phyloP scores from a whole-genome alignment of 1,284 basidiomycete species.

The Lentinus polychrous region DNA sequence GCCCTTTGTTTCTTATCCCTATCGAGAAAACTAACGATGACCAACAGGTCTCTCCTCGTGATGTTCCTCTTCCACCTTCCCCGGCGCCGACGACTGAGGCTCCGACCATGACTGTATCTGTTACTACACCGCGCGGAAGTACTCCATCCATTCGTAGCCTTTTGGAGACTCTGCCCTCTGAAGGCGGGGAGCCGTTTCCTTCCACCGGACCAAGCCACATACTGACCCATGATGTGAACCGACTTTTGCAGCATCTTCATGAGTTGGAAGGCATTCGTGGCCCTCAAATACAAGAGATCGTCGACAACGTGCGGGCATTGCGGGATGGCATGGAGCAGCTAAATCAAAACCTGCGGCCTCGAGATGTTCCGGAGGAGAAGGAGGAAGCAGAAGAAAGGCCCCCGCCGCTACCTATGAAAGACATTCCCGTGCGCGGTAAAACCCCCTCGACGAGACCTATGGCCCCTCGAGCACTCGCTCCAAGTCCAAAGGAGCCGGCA shows the following conservation, averaged over 20 bases:
- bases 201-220: constrained; percentile 32
- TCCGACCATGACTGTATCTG: constrained; percentile 47
- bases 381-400: constrained; percentile 20
- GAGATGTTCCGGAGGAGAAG: constrained; percentile 8
- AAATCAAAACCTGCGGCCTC: constrained; percentile 22
- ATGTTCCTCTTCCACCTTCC: constrained; percentile 32
- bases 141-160: constrained; percentile 49
- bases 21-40: constrained; percentile 7
- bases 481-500: constrained; percentile 1
- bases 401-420: constrained; percentile 30
- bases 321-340: constrained; percentile 56
- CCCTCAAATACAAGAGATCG: constrained; percentile 53
- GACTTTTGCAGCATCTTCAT: constrained; percentile 58
- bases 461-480: background rate
- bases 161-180: constrained; percentile 44
- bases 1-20: constrained; percentile 13
- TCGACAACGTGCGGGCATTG: constrained; percentile 53
- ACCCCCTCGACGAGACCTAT: constrained; percentile 13
- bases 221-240: constrained; percentile 59
- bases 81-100: constrained; percentile 28
- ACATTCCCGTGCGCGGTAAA: constrained; percentile 33
- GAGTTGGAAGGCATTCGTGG: constrained; percentile 51
- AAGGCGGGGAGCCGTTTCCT: constrained; percentile 16
- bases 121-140: constrained; percentile 57
- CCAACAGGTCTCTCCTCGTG: constrained; percentile 24